Conservation (phyloP, 164 flowering plant species). For the Annona squamosa region DNA sequence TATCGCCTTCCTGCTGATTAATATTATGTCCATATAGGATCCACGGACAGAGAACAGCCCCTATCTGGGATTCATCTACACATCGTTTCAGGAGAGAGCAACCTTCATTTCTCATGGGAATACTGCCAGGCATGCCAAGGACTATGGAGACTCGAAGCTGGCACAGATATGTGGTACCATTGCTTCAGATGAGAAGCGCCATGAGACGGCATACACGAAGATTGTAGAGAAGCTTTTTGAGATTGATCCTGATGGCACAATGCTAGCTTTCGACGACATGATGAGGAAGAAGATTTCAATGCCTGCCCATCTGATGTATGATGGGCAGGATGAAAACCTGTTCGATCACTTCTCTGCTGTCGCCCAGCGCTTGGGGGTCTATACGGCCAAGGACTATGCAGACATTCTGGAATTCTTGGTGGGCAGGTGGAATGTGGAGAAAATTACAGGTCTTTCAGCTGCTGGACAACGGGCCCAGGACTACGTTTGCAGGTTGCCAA, state of each 20-base stretch:
- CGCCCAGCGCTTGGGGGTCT: slow-evolving; percentile 66
- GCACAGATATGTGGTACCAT: slow-evolving; percentile 70
- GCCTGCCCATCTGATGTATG: slow-evolving; percentile 60
- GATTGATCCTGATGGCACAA: slow-evolving; percentile 57
- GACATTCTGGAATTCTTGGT: slow-evolving; percentile 68
- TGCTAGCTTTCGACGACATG: slow-evolving; percentile 48
- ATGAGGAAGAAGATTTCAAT: slow-evolving; percentile 53
- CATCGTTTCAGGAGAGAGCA: slow-evolving; percentile 77
- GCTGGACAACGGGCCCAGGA: slow-evolving; percentile 66
- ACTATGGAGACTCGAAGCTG: slow-evolving; percentile 52
- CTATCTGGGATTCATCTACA: slow-evolving; percentile 67
- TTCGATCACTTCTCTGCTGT: slow-evolving; percentile 58
- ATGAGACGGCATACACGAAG: slow-evolving; percentile 55
- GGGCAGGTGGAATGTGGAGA: slow-evolving; percentile 54
- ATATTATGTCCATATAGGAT: slow-evolving; percentile 28
- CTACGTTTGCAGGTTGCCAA: slow-evolving; percentile 47
- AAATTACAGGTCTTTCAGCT: slow-evolving; percentile 52
- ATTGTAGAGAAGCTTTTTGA: slow-evolving; percentile 68
- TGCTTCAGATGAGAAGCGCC: slow-evolving; percentile 72
- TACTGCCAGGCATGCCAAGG: slow-evolving; percentile 57
- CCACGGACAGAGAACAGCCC: slow-evolving; percentile 68
- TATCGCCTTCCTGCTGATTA: too few relatives aligned
- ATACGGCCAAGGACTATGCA: slow-evolving; percentile 53
- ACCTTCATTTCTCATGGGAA: slow-evolving; percentile 70
- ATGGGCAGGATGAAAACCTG: slow-evolving; percentile 44